A percentile compares a stretch with the other conserved stretches of the same genome.
Evolutionary conservation across 139 green algal species (phyloP).

Genomic region (Ettlia oleoabundans): DNA sequence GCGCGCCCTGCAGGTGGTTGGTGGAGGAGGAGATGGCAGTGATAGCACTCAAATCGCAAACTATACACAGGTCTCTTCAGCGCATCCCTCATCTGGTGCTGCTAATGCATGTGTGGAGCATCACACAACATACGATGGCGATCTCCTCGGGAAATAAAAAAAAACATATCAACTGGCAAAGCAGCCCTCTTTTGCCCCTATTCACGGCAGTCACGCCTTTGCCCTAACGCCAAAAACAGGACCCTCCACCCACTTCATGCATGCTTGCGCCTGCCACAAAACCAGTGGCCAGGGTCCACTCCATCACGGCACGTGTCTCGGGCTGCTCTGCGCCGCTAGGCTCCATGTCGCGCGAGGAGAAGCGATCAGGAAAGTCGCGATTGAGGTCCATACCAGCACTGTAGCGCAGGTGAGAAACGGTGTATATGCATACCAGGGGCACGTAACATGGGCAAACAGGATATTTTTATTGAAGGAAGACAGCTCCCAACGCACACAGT

Average conservation of each 20-base stretch:
- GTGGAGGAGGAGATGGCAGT: background rate
- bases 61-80: too few relatives aligned
- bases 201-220: too few relatives aligned
- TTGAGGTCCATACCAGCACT: constrained; percentile 83
- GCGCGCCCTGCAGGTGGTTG: constrained; percentile 60
- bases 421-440: background rate
- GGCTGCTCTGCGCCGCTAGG: constrained; percentile 63
- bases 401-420: background rate
- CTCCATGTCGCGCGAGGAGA: constrained; percentile 36
- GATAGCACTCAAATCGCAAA: too few relatives aligned
- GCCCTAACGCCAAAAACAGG: background rate
- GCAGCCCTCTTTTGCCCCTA: too few relatives aligned
- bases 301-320: constrained; percentile 80
- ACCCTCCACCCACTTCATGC: constrained; percentile 64
- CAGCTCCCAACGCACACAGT: too few relatives aligned
- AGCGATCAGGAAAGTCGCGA: constrained; percentile 90
- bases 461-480: too few relatives aligned
- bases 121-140: too few relatives aligned
- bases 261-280: constrained; percentile 70
- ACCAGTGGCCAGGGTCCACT: constrained; percentile 55
- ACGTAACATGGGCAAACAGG: too few relatives aligned
- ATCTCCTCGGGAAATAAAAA: too few relatives aligned
- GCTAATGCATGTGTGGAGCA: too few relatives aligned
- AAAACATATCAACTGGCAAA: too few relatives aligned
- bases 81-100: too few relatives aligned